Conservation (phyloP, 2,329 filamentous ascomycete genomes). For the Dissoconium aciculare region DNA sequence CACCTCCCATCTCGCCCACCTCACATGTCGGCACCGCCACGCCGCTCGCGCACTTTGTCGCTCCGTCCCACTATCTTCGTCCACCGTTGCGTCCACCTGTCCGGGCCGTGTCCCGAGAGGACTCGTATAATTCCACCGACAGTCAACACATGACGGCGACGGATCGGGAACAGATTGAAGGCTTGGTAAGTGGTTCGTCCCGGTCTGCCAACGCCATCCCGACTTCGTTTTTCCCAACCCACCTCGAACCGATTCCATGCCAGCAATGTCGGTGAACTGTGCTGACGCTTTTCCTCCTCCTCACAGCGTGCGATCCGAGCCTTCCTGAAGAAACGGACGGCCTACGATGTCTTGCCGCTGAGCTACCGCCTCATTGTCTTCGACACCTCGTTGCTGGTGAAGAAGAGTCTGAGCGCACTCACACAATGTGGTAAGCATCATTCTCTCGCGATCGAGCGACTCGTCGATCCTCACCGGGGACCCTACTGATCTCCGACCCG, state of each 20-base stretch:
- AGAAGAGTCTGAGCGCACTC: slow-evolving; percentile 90
- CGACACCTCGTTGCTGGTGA: slow-evolving; percentile 86
- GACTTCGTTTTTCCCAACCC: slow-evolving; percentile 1
- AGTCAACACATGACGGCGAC: slow-evolving; percentile 38
- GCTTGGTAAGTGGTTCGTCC: slow-evolving; percentile 45
- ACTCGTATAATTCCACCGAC: neutral
- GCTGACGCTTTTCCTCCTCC: slow-evolving; percentile 6
- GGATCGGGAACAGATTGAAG: slow-evolving; percentile 64
- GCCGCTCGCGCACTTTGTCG: slow-evolving; percentile 2
- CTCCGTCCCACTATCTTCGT: neutral
- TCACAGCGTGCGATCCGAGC: slow-evolving; percentile 74
- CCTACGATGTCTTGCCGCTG: slow-evolving; percentile 92
- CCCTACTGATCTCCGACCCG: slow-evolving; percentile 8
- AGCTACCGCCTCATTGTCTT: slow-evolving; percentile 93
- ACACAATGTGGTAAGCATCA: slow-evolving; percentile 68
- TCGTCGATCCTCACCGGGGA: neutral
- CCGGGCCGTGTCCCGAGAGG: neutral
- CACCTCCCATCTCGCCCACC: neutral
- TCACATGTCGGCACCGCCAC: slow-evolving; percentile 10
- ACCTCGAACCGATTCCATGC: slow-evolving; percentile 7
- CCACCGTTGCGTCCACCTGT: neutral
- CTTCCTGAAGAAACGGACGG: slow-evolving; percentile 89
- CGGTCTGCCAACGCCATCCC: slow-evolving; percentile 1
- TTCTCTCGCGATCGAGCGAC: neutral
- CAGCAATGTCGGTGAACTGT: slow-evolving; percentile 1